Base-by-base conservation (phyloP, 768 basidiomycete species). In the Tricholoma bakamatsutake region DNA sequence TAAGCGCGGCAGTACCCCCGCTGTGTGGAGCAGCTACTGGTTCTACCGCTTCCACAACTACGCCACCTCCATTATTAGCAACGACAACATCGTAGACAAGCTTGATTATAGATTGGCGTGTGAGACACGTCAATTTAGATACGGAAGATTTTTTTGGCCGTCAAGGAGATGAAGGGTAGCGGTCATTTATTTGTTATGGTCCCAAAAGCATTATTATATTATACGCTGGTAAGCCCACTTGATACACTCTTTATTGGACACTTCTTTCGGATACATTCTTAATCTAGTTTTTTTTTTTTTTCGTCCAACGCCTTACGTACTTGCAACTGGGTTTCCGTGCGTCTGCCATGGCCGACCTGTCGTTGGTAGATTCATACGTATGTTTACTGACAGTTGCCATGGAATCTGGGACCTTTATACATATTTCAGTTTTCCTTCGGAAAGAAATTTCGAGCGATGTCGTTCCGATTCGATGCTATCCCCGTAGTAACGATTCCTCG, bases 1-100 rank as follows among this genome's bases (percentile, higher is more conserved):
- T 67, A 13, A 63, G 62, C 51, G 68, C 58, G 33, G 58, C 72
- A 21, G 67, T 74, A 33, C 76, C 75, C 40, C 61, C 69, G 13
- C 40, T 54, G 18, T 67, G 67, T 55, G 58, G 43, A 30, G 58
- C 49, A 30, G 49, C 7, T 33, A n/a, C 57, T 37, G 21, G 5
- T 10, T 8, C 9, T 15, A 11, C 34, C 11, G 40, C 39, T 10
- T 15, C 28, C 8, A 52, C 51, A 12, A 42, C 17, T 30, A 52
- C 52, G 21, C 13, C 30, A 1, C 24, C 28, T 15, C 28, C 46
- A 8, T 15, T 15, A 24, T 24, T 24, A 24, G 21, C 21, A 24
- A 24, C 21, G 3, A 24, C 21, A 24, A 48, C 46, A 13, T 17
- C 46, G 46, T 31, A 30, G 28, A 31, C 15, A 13, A 13, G 12